These are phyloP conservation scores for Pythium aristosporum DNA, from an alignment of 352 stramenopile genomes.

Conservation along the genomic window DNA sequence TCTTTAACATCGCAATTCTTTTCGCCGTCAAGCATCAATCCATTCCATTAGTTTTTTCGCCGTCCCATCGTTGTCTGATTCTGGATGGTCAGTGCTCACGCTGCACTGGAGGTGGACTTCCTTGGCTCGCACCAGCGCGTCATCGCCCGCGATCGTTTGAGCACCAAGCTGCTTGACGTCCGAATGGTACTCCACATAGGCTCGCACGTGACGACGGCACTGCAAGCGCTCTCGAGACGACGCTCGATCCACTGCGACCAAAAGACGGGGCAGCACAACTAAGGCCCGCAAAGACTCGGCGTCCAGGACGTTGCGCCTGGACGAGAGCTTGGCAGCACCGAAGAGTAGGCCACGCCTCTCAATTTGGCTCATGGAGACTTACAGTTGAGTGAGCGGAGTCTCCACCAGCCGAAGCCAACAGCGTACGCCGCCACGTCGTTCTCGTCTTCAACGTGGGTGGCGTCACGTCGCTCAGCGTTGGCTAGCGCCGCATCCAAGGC, in stretches of 20 bases:
- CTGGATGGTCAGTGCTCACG: too few species aligned
- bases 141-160: conserved; percentile 39
- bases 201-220: conserved; percentile 36
- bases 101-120: conserved; percentile 40
- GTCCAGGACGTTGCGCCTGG: conserved; percentile 36
- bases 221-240: conserved; percentile 32
- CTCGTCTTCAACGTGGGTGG: too few species aligned
- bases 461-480: too few species aligned
- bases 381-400: conserved; percentile 52
- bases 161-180: conserved; percentile 49
- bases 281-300: conserved; percentile 20
- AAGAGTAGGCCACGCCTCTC: conserved; percentile 9
- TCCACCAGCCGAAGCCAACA: conserved; percentile 52
- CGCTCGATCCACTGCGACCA: not conserved
- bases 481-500: too few species aligned
- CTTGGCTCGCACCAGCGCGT: conserved; percentile 44
- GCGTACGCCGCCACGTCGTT: too few species aligned
- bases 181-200: conserved; percentile 42
- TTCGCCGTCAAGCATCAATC: too few species aligned
- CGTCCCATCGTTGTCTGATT: too few species aligned
- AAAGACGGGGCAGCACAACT: conserved; percentile 19
- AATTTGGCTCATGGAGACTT: conserved; percentile 19
- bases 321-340: conserved; percentile 40
- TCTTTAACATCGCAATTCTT: too few species aligned
- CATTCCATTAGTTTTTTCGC: too few species aligned